Evolutionary conservation across 2,329 filamentous ascomycete species (phyloP).

Genomic region (Pyrenophora teres): DNA sequence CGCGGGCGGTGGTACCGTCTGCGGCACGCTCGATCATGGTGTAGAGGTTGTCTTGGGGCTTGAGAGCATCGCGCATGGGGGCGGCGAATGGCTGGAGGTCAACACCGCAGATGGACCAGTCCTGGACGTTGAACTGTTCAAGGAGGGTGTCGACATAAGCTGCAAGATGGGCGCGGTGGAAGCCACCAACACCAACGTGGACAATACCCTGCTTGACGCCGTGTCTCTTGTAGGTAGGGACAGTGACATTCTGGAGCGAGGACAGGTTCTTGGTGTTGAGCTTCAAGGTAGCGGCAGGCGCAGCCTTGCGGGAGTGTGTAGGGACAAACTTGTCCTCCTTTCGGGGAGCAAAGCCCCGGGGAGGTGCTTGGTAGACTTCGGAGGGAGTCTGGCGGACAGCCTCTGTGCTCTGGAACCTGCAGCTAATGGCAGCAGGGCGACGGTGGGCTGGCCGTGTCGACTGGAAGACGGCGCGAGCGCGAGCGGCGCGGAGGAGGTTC

Average conservation of each 20-base stretch:
- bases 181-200: slow-evolving; percentile 36
- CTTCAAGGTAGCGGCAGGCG: slow-evolving; percentile 5
- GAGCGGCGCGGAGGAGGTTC: slow-evolving; percentile 18
- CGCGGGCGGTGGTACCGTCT: slow-evolving; percentile 28
- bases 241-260: slow-evolving; percentile 25
- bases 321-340: slow-evolving; percentile 8
- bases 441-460: slow-evolving; percentile 12
- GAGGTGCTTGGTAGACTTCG: slow-evolving; percentile 13
- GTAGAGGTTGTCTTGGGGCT: slow-evolving; percentile 35
- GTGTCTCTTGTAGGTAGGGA: slow-evolving; percentile 31
- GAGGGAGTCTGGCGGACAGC: slow-evolving; percentile 10
- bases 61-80: slow-evolving; percentile 32
- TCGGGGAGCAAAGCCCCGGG: slow-evolving; percentile 4
- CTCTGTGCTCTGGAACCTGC: slow-evolving; percentile 15
- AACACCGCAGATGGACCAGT: slow-evolving; percentile 39
- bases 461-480: slow-evolving; percentile 17
- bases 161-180: slow-evolving; percentile 36
- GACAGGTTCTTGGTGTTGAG: slow-evolving; percentile 30
- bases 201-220: slow-evolving; percentile 37
- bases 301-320: slow-evolving; percentile 1
- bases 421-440: slow-evolving; percentile 4
- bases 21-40: slow-evolving; percentile 34
- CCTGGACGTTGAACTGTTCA: slow-evolving; percentile 30
- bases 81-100: slow-evolving; percentile 35
- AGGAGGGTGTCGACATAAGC: slow-evolving; percentile 36